Evolutionary conservation across 2,329 filamentous ascomycete species (phyloP).

Genomic region (Trichothecium sympodiale): DNA sequence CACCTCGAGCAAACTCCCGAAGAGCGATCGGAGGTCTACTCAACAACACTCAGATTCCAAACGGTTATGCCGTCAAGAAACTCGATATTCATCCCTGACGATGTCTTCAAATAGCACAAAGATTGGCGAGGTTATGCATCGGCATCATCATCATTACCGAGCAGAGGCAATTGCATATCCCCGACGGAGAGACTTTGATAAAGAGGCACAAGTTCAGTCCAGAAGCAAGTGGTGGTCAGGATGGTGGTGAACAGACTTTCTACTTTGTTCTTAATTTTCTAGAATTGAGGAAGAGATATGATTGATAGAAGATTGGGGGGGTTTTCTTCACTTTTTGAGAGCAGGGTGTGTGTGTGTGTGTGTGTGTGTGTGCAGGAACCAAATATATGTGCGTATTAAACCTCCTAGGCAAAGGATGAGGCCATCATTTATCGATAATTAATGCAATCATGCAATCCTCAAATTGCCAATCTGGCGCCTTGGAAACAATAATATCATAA

Average conservation of each 20-base stretch:
- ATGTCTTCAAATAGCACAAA: conserved; percentile 33
- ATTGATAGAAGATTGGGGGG: no score
- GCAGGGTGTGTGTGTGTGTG: no score
- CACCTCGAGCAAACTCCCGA: background rate
- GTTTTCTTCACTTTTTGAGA: no score
- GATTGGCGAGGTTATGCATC: conserved; percentile 27
- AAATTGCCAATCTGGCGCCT: no score
- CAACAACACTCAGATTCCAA: background rate
- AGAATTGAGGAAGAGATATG: no score
- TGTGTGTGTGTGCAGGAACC: no score
- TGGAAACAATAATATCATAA: no score
- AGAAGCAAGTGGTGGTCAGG: background rate
- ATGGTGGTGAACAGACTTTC: background rate
- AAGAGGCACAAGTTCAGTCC: background rate
- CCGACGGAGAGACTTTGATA: background rate
- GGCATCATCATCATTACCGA: conserved; percentile 6
- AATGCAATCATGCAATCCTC: no score
- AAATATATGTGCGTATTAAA: no score
- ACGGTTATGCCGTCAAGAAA: background rate
- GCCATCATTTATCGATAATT: no score
- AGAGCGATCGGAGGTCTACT: background rate
- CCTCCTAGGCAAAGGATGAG: no score
- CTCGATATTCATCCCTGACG: conserved; percentile 19
- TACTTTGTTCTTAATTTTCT: no score
- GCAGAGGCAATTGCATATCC: background rate